Evolutionary conservation across 768 basidiomycete species (phyloP).

Genomic region (Leucosporidium creatinivorum): DNA sequence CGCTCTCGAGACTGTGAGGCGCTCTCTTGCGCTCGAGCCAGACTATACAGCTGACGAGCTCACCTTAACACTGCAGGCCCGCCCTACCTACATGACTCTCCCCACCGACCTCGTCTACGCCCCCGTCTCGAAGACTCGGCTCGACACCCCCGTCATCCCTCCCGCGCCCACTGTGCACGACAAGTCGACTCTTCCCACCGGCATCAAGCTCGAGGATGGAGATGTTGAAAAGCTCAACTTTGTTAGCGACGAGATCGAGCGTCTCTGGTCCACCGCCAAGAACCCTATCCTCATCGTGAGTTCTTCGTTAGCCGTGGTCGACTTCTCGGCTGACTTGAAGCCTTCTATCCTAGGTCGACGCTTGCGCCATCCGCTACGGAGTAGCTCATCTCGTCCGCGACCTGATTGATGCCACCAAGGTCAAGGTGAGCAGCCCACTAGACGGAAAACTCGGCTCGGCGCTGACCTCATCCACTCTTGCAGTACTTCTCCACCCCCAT

Average conservation of each 20-base stretch:
- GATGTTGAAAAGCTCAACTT: constrained; percentile 49
- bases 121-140: constrained; percentile 17
- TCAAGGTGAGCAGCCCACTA: constrained; percentile 51
- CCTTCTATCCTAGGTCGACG: constrained; percentile 47
- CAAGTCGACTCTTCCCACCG: constrained; percentile 16
- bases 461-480: constrained; percentile 37
- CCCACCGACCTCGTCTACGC: constrained; percentile 72
- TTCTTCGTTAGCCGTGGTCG: too few relatives aligned
- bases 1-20: constrained; percentile 38
- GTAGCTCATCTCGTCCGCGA: constrained; percentile 58
- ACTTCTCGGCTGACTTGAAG: too few relatives aligned
- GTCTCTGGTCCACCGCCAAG: constrained; percentile 55
- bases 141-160: constrained; percentile 24
- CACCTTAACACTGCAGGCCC: constrained; percentile 49
- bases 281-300: constrained; percentile 61
- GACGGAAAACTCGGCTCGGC: constrained; percentile 52
- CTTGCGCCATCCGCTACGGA: constrained; percentile 67
- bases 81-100: constrained; percentile 79
- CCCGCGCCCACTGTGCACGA: constrained; percentile 4
- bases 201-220: constrained; percentile 13
- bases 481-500: constrained; percentile 38
- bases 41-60: constrained; percentile 1
- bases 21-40: too few relatives aligned
- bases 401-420: constrained; percentile 57
- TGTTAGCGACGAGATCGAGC: constrained; percentile 65